Evolutionary conservation across 192 early-diverging fungal genomes (phyloP), one percentile per base, ranked within the genome.

Genomic region (Mortierella claussenii): DNA sequence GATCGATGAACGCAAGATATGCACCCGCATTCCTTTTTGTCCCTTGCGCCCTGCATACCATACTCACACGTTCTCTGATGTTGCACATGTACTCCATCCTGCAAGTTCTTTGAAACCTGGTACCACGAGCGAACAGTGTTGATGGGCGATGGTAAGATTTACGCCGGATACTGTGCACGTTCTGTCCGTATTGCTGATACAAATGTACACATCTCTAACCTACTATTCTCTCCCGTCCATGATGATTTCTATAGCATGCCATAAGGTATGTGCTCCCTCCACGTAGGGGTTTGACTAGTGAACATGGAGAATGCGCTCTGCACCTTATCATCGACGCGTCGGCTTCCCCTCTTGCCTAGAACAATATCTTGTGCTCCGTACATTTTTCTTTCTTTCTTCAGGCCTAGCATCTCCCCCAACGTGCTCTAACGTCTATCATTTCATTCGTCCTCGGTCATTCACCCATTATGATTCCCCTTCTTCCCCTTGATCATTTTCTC

Each of bases 61-160:
- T 42, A 11, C 40, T 42, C 17, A 11, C 17, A 42, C 17, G 8
- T 42, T 42, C n/a, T n/a, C n/a, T n/a, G 9, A 28, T 18, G 13
- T 9, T 47, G 15, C 59, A n/a, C n/a, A 4, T 42, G 24, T 2
- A 37, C 30, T n/a, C 27, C 36, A 73, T n/a, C n/a, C n/a, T n/a
- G n/a, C n/a, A n/a, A n/a, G 69, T 73, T 73, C 23, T 73, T 65
- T 21, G 55, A 63, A 20, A 73, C 69, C 17, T 73, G 69, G 69
- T 51, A 73, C 28, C 61, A 58, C 45, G n/a, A 51, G 12, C 69
- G 69, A 8, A 51, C 48, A 18, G 69, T 73, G 40, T 55, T 73
- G 4, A 48, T 73, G 28, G 69, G 69, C 17, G 69, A 73, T 65
- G 69, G 69, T 73, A 65, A 68, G 65, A 26, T 23, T 55, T n/a